phyloP scores from a whole-genome alignment of 306 rosid genomes.

The Urtica urens region DNA sequence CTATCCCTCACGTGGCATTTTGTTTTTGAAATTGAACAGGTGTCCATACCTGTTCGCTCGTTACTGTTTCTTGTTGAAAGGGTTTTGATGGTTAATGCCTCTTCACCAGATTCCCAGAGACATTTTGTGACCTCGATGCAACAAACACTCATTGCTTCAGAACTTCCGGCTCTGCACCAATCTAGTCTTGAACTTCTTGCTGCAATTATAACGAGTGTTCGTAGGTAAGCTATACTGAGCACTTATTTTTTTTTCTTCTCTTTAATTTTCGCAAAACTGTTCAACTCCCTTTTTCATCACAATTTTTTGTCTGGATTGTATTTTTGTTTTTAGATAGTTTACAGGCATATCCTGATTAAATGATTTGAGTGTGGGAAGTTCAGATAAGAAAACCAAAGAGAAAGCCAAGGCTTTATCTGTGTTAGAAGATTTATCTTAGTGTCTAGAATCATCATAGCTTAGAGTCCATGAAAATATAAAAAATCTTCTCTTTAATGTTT shows the following conservation, averaged over 20 bases:
- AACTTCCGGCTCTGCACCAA: slow-evolving; percentile 73
- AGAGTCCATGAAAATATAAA: no score
- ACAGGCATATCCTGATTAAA: no score
- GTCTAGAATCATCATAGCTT: no score
- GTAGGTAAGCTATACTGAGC: slow-evolving; percentile 36
- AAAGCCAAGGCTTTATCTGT: no score
- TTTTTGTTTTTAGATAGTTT: no score
- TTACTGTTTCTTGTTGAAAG: slow-evolving; percentile 58
- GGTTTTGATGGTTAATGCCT: slow-evolving; percentile 64
- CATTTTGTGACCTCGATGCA: slow-evolving; percentile 62
- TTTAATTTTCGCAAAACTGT: slow-evolving; percentile 4
- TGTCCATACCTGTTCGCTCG: slow-evolving; percentile 48
- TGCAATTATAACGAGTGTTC: slow-evolving; percentile 48
- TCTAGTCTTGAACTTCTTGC: slow-evolving; percentile 56
- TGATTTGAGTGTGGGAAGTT: no score
- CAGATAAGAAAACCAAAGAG: no score
- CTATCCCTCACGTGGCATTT: neutral
- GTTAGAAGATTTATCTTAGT: no score
- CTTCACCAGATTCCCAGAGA: slow-evolving; percentile 44
- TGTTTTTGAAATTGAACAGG: slow-evolving; percentile 31
- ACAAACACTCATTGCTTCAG: slow-evolving; percentile 72
- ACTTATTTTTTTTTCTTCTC: neutral
- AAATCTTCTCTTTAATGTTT: no score
- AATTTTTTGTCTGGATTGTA: no score
- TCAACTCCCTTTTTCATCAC: slow-evolving; percentile 17